Base-by-base conservation (phyloP, 495 filamentous ascomycete species). In the Podospora tetraspora region DNA sequence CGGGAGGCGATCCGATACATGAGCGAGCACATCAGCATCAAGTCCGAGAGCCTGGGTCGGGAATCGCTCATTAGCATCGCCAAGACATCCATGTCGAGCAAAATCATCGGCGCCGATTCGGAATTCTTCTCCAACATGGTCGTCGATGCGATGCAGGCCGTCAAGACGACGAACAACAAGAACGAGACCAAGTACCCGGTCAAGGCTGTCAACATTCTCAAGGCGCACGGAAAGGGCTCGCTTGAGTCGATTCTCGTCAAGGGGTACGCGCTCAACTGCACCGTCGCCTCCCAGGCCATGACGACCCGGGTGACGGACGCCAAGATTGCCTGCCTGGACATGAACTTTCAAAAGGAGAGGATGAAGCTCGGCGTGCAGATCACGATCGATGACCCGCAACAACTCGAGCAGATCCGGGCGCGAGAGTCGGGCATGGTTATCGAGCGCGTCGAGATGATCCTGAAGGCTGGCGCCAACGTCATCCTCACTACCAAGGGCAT, bases 311-410 rank as follows among this genome's bases (percentile, higher is more conserved):
- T 98, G 73, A 87, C 86, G 61, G 93, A 97, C 80, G 95, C 96
- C 70, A 97, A 96, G 82, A 98, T 99, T 78, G 95, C 95, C 58
- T 91, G 92, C 76, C 83, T 99, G 61, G 95, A 99, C 76, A 98
- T 99, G 83, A 99, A 99, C 80, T 79, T 99, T 70, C 94, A 97
- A 77, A 99, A 98, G 81, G 93, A 97, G 82, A 86, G 95, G 69
- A 98, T 99, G 95, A 97, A 98, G 85, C 83, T 99, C 19, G 95
- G 95, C 69, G 96, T 99, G 62, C 93, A 99, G 74, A 97, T 99
- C 77, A 97, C 95, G 23, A 91, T 99, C 64, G 95, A 98, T 66
- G 95, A 99, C 77, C 95, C 95, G 30, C 88, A 93, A 71, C 96
- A 98, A 80, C 86, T 99, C 32, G 96, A 99, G 83, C 92, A 97